These are phyloP conservation scores for Starmerella cellae DNA, from an alignment of 805 yeast species.

Conservation along the genomic window DNA sequence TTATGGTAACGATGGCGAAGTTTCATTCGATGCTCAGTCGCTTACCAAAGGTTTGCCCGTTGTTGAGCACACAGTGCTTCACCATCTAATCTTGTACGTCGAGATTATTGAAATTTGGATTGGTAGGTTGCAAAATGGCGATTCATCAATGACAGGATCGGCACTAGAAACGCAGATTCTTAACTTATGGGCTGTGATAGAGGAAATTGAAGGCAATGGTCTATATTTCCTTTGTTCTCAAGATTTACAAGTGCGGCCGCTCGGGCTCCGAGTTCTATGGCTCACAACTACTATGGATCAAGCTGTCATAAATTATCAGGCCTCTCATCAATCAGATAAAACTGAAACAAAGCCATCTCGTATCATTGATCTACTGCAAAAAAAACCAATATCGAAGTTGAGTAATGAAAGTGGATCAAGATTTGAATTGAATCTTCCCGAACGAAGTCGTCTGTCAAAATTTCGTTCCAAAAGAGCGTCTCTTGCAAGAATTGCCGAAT, in stretches of 20 bases:
- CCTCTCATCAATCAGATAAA: constrained; percentile 6
- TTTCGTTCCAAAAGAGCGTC: constrained; percentile 48
- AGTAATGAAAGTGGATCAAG: constrained; percentile 40
- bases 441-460: constrained; percentile 55
- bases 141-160: constrained; percentile 13
- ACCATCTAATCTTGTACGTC: constrained; percentile 47
- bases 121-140: constrained; percentile 17
- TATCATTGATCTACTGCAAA: constrained; percentile 58
- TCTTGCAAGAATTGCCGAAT: constrained; percentile 67
- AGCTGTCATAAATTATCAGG: constrained; percentile 48
- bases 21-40: neutral
- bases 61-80: constrained; percentile 1
- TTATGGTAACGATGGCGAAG: constrained; percentile 7
- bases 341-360: constrained; percentile 21
- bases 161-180: constrained; percentile 21
- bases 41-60: neutral
- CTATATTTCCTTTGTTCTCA: constrained; percentile 82
- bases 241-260: constrained; percentile 57
- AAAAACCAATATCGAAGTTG: constrained; percentile 51
- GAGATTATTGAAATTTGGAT: constrained; percentile 77
- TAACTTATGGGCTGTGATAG: constrained; percentile 62
- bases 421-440: constrained; percentile 48
- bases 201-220: constrained; percentile 94
- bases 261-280: constrained; percentile 62
- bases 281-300: constrained; percentile 80